Evolutionary conservation across 2,329 filamentous ascomycete species (phyloP).

Genomic region (Cladobotryum protrusum): DNA sequence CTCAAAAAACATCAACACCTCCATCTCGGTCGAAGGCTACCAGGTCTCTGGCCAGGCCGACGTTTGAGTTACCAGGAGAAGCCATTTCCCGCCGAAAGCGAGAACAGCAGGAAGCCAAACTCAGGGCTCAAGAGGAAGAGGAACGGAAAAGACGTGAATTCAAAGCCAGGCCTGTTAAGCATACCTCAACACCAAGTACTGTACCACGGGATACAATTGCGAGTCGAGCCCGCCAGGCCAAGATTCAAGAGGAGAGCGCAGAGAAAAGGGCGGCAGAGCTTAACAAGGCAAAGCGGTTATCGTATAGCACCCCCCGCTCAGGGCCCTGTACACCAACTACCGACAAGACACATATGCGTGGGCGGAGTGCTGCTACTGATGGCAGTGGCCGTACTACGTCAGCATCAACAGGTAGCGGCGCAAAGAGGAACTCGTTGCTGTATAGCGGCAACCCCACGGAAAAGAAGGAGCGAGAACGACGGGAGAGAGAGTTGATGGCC

Average conservation of each 20-base stretch:
- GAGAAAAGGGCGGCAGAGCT: constrained; percentile 13
- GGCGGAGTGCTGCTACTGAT: constrained; percentile 20
- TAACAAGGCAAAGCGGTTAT: constrained; percentile 20
- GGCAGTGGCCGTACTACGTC: constrained; percentile 36
- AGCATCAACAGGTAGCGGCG: constrained; percentile 38
- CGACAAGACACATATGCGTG: constrained; percentile 17
- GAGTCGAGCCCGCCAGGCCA: constrained; percentile 50
- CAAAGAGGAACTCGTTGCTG: constrained; percentile 44
- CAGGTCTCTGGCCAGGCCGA: constrained; percentile 47
- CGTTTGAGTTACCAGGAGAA: constrained; percentile 59
- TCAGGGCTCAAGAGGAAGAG: constrained; percentile 54
- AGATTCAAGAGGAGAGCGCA: constrained; percentile 26
- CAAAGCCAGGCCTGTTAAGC: constrained; percentile 53
- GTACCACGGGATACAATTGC: constrained; percentile 51
- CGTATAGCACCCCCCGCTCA: constrained; percentile 14
- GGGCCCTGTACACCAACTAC: constrained; percentile 5
- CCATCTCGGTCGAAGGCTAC: constrained; percentile 43
- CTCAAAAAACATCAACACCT: constrained; percentile 29
- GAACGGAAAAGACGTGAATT: constrained; percentile 55
- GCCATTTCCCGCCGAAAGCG: constrained; percentile 50
- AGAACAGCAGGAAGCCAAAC: constrained; percentile 48
- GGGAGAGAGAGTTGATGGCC: constrained; percentile 47
- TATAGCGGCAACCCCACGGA: constrained; percentile 44
- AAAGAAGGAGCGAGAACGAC: constrained; percentile 47
- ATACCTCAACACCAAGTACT: constrained; percentile 34